A percentile compares a stretch with the other conserved stretches of the same genome.
Conservation (phyloP, 2,329 filamentous ascomycete species). For the Elsinoe perseae region DNA sequence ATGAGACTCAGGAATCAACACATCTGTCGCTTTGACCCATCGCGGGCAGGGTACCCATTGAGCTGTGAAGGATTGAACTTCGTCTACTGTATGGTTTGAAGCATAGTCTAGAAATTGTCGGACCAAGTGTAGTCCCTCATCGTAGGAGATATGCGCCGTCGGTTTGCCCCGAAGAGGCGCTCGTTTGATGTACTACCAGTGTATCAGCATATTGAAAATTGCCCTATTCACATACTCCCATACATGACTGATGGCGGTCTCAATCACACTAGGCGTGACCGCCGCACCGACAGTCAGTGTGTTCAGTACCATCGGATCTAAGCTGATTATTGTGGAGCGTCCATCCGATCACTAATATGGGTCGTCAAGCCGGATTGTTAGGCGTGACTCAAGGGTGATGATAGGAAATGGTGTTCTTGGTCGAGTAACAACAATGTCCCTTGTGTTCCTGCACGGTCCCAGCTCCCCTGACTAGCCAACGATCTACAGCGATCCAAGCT, state of each 20-base stretch:
- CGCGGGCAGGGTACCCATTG: constrained; percentile 86
- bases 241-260: constrained; percentile 82
- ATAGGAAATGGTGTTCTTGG: neutral
- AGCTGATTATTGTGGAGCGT: neutral
- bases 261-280: constrained; percentile 78
- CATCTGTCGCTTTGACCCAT: constrained; percentile 74
- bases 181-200: constrained; percentile 76
- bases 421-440: neutral
- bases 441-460: constrained; percentile 2
- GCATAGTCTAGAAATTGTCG: constrained; percentile 78
- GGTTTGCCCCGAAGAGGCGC: constrained; percentile 69
- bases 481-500: neutral
- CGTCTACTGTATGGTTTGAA: constrained; percentile 84
- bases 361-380: neutral
- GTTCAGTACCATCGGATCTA: constrained; percentile 56
- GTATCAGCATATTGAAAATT: too few species aligned
- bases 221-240: too few species aligned
- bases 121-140: constrained; percentile 82
- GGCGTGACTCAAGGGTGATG: neutral
- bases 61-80: constrained; percentile 80
- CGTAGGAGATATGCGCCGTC: constrained; percentile 85
- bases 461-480: constrained; percentile 3
- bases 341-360: neutral
- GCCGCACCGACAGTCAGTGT: constrained; percentile 75
- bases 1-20: constrained; percentile 56